Base-by-base conservation (phyloP, 1,284 basidiomycete species). In the Volvariella volvacea region DNA sequence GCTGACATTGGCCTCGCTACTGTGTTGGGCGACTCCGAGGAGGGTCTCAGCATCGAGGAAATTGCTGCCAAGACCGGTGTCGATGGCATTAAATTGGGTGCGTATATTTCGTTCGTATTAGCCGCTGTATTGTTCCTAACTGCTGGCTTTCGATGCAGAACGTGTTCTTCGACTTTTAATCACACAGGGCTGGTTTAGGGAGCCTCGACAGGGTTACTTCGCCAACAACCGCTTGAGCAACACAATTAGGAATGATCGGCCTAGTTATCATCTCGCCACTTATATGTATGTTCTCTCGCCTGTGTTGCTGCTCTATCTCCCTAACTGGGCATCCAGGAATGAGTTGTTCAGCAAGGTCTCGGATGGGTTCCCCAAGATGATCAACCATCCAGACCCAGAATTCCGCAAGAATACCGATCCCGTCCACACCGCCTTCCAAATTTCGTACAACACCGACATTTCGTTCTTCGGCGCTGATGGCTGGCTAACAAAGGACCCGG, bases 131-230 rank as follows among this genome's bases (percentile, higher is more conserved):
- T 36, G 21, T 46, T 32, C 7, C 14, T 17, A 12, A 47, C 42
- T 48, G 38, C n/a, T 37, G 14, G 19, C 21, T 42, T 22, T 31
- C 36, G n/a, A n/a, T 45, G n/a, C 31, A 63, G 62, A 65, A 43
- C 61, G 59, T 20, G 55, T 60, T 8, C 44, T 65, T n/a, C 60
- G 64, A 19, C 57, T 65, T 15, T 52, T 66, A 22, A 57, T 65
- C 34, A 56, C 58, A 15, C 64, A 65, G 48, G 62, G 63, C n/a
- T 66, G 62, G 60, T 63, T 64, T 54, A 52, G 62, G n/a, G 63
- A 66, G 49, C 47, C 57, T 2, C 56, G 54, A 43, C 55, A 56
- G 28, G 60, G 63, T 9, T 57, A 56, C 37, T 66, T 64, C 43
- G 62, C 63, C n/a, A 63, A 64, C 47, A 62, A 61, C 45, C 59